These are phyloP conservation scores for Phaeolepiota aurea DNA, from an alignment of 768 basidiomycete species.

Conservation along the genomic window DNA sequence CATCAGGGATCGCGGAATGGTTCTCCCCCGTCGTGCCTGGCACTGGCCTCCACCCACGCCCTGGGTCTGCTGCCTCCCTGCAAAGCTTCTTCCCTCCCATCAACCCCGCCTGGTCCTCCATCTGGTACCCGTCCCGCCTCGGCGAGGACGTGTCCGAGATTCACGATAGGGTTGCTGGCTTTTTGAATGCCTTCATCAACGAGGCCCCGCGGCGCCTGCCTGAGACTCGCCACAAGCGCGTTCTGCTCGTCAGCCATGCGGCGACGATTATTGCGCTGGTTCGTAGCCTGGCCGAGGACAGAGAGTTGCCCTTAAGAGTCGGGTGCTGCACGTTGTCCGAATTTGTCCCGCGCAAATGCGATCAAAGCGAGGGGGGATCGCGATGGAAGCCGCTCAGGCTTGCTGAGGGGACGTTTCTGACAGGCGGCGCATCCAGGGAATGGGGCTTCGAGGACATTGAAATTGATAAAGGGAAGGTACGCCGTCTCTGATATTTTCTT, in stretches of 20 bases:
- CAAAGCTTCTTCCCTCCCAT: conserved; percentile 48
- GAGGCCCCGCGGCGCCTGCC: conserved; percentile 38
- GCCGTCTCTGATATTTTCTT: conserved; percentile 8
- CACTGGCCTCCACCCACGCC: conserved; percentile 72
- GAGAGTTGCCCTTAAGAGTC: conserved; percentile 43
- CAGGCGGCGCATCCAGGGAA: conserved; percentile 51
- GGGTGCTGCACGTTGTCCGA: conserved; percentile 74
- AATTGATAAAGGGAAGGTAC: conserved; percentile 52
- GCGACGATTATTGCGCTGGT: conserved; percentile 66
- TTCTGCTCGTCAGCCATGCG: conserved; percentile 68
- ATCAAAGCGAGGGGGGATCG: conserved; percentile 3
- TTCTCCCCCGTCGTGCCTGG: conserved; percentile 61
- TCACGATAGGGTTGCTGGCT: conserved; percentile 49
- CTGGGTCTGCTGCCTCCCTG: conserved; percentile 47
- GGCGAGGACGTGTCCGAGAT: conserved; percentile 62
- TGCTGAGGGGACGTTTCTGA: conserved; percentile 51
- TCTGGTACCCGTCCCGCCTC: conserved; percentile 64
- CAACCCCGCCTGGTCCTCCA: conserved; percentile 53
- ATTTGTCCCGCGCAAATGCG: conserved; percentile 27
- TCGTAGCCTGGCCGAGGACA: conserved; percentile 47
- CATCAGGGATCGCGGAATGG: conserved; percentile 67
- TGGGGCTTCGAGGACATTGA: conserved; percentile 80
- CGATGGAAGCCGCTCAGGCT: conserved; percentile 38
- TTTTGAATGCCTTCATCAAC: conserved; percentile 42
- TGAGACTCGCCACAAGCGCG: conserved; percentile 30